A percentile compares a stretch with the other conserved stretches of the same genome.
Conservation (phyloP, 2,329 filamentous ascomycete genomes). For the Iodosphaeria phyllophila region DNA sequence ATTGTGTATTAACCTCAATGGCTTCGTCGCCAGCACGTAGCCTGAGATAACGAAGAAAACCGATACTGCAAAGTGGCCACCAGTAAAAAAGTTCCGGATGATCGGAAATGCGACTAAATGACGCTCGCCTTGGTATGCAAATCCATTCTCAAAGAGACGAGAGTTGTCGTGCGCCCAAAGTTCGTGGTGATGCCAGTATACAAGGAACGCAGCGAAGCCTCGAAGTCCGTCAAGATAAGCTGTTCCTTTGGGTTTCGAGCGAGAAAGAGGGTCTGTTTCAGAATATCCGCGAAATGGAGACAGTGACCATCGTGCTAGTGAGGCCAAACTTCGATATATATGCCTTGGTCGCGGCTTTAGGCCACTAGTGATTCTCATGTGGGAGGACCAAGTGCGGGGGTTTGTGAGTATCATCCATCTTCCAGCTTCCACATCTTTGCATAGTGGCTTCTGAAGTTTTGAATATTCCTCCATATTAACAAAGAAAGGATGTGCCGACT, state of each 20-base stretch:
- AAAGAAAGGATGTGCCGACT: no score
- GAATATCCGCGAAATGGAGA: slow-evolving; percentile 5
- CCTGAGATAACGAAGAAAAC: slow-evolving; percentile 39
- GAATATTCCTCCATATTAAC: no score
- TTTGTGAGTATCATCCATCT: no score
- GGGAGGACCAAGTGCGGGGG: no score
- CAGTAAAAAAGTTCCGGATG: slow-evolving; percentile 39
- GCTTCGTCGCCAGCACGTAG: slow-evolving; percentile 33
- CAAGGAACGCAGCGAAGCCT: slow-evolving; percentile 47
- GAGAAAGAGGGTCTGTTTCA: slow-evolving; percentile 1
- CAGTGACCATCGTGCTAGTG: slow-evolving; percentile 1
- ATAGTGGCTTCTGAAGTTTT: no score
- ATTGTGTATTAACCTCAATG: slow-evolving; percentile 24
- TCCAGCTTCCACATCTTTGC: no score
- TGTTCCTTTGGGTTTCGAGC: slow-evolving; percentile 22
- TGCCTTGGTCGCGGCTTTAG: no score
- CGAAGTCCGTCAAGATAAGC: slow-evolving; percentile 47
- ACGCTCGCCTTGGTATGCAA: slow-evolving; percentile 26
- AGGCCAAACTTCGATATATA: no score
- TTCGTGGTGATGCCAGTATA: slow-evolving; percentile 43
- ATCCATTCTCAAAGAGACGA: slow-evolving; percentile 30
- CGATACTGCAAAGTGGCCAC: slow-evolving; percentile 40
- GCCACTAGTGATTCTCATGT: no score
- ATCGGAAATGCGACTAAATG: slow-evolving; percentile 33
- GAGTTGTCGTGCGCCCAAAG: slow-evolving; percentile 33